These are phyloP conservation scores for Gymnopilus junonius DNA, from an alignment of 768 basidiomycete species.

Conservation along the genomic window DNA sequence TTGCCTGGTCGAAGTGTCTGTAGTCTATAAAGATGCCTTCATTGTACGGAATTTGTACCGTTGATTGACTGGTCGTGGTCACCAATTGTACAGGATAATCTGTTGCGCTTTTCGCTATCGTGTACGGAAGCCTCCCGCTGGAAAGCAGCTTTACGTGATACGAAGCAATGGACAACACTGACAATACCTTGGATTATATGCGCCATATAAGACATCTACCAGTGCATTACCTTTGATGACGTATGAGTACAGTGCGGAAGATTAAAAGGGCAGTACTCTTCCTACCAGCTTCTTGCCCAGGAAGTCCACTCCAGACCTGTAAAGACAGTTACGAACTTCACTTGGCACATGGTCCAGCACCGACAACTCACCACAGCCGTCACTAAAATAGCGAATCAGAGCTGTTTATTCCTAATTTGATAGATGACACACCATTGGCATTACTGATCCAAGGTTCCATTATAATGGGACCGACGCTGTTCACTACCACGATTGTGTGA, in stretches of 20 bases:
- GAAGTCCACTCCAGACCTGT: conserved; percentile 56
- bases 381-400: conserved; percentile 23
- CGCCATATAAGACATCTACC: conserved; percentile 62
- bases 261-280: neutral
- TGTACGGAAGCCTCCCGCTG: conserved; percentile 51
- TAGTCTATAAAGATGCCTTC: conserved; percentile 66
- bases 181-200: conserved; percentile 58
- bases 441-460: conserved; percentile 63
- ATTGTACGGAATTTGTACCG: conserved; percentile 56
- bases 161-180: neutral
- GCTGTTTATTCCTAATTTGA: neutral
- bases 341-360: neutral
- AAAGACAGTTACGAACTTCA: neutral
- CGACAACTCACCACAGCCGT: conserved; percentile 38
- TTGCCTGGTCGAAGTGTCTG: conserved; percentile 55
- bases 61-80: conserved; percentile 34
- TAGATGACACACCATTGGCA: conserved; percentile 43
- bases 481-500: conserved; percentile 69
- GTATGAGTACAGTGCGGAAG: neutral
- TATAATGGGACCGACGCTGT: conserved; percentile 64
- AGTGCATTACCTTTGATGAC: conserved; percentile 52
- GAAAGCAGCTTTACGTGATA: neutral
- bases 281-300: conserved; percentile 66
- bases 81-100: conserved; percentile 64
- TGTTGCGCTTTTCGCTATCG: conserved; percentile 53